Base-by-base conservation (phyloP, 345 rosid species). In the Dimocarpus longan region DNA sequence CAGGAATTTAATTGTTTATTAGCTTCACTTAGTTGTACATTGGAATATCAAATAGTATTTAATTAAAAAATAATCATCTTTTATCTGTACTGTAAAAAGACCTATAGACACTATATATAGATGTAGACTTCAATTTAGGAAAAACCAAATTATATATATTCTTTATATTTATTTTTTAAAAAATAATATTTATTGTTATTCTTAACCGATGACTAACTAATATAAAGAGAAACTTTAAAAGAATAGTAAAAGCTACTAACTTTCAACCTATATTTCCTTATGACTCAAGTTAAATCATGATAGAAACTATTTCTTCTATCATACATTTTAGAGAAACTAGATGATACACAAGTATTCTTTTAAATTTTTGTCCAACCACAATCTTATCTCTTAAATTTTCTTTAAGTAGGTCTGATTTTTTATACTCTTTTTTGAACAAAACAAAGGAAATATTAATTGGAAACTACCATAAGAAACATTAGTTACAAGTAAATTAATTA, bases 331-430 rank as follows among this genome's bases (percentile, higher is more conserved):
- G 1, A 54, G 59, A 54, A 50, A 50, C 56, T 50, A 13, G 56
- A 13, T 3, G 56, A 5, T 50, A 50, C 56, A 50, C 0, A 19
- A 50, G 19, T 13, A 50, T 5, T 50, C 19, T 2, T 15, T 12
- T 50, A 15, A 50, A 50, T 50, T 50, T 12, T 13, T 50, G 19
- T 50, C 56, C 56, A 50, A 50, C 56, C 37, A 66, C 37, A 68
- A 43, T 15, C 24, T 71, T 71, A 18, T 71, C 42, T 50, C 22
- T 16, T 22, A 42, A 13, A 26, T 44, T 24, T 66, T 76, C 46
- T 18, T 70, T 62, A 46, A 70, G 81, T 74, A 74, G 86, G 81
- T 78, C 70, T 67, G 81, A 65, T 73, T 70, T 56, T 10, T 59
- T 57, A 0, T 3, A 32, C 37, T 32, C 37, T 32, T 32, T 32